Evolutionary conservation across 2,329 filamentous ascomycete genomes (phyloP), one percentile per base, ranked within the genome.

Genomic region (Lizonia empirigonia): DNA sequence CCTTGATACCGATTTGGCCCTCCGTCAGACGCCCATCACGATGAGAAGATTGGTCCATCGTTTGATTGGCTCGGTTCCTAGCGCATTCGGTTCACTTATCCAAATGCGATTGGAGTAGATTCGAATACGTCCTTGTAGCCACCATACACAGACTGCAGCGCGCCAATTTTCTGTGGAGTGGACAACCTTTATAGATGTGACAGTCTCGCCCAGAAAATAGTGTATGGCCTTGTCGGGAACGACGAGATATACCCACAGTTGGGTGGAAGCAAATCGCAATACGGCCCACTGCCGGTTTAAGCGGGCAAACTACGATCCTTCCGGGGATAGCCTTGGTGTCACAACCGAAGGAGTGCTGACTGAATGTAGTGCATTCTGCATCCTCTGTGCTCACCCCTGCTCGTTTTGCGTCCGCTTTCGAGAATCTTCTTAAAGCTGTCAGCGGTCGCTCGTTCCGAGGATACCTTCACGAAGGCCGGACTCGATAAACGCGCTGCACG

Each of bases 251-350:
- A 40, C 12, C 16, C 5, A 18, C 13, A 7, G 29, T 39, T 20
- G 2, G 15, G 26, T 39, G 26, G 16, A 24, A 18, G 27, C 20
- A 13, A 19, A 26, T 26, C 19, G 16, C 27, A 33, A 15, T 32
- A 12, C 24, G 18, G 26, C 26, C 26, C 33, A 26, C 29, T 23
- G n/a, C 40, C 18, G 15, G 7, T 9, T 20, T 44, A 26, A 38
- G 39, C 16, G 22, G 18, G 16, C 13, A 15, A 36, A 7, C 40
- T 12, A 40, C 16, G 27, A 44, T 50, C 47, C 47, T 35, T 22
- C 29, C 23, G 19, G 9, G 23, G 13, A 29, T n/a, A 12, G 23
- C 39, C 34, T 22, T 13, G 5, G 34, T 50, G 34, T 30, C n/a
- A 40, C 22, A 9, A 19, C 10, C 13, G 6, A 22, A 39, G 27